Evolutionary conservation across 164 flowering plant species (phyloP).

Genomic region (Dillenia turbinata): DNA sequence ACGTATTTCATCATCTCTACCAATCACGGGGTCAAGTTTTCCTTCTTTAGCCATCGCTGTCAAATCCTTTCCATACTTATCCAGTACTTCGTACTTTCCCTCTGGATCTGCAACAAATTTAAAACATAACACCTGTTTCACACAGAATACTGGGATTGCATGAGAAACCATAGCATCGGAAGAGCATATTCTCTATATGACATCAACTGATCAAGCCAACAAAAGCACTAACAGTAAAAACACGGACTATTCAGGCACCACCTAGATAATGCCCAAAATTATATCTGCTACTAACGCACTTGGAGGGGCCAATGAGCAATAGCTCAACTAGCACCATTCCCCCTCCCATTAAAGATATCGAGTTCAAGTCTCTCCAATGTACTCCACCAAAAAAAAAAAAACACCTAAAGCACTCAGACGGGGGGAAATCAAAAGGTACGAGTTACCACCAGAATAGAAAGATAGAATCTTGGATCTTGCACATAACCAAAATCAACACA

Average conservation of each 20-base stretch:
- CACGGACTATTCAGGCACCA: background rate
- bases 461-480: too few relatives aligned
- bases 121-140: background rate
- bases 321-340: too few relatives aligned
- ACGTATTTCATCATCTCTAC: conserved; percentile 96
- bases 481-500: too few relatives aligned
- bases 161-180: background rate
- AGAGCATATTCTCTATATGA: background rate
- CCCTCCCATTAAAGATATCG: too few relatives aligned
- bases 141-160: background rate
- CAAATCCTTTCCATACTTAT: conserved; percentile 93
- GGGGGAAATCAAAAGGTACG: too few relatives aligned
- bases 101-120: conserved; percentile 70
- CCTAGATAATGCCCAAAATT: too few relatives aligned
- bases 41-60: conserved; percentile 95
- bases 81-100: conserved; percentile 90
- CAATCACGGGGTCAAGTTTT: conserved; percentile 95
- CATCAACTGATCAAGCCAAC: background rate
- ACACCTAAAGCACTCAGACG: too few relatives aligned
- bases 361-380: too few relatives aligned
- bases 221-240: background rate
- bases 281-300: background rate
- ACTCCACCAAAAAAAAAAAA: too few relatives aligned
- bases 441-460: too few relatives aligned
- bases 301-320: too few relatives aligned